Base-by-base conservation (phyloP, 208 protist species). In the Tritrichomonas foetus region DNA sequence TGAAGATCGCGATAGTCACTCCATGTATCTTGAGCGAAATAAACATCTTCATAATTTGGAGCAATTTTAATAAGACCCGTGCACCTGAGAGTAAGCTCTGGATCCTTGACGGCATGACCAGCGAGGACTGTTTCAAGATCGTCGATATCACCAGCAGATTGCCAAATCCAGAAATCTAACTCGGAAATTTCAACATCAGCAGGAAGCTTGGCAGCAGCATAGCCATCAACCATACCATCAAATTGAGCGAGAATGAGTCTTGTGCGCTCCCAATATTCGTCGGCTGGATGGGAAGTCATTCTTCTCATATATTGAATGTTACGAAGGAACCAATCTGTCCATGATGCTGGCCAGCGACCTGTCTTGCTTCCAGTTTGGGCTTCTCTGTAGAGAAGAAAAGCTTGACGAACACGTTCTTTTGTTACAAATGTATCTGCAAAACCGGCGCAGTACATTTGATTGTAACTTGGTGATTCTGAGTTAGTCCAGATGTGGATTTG, bases 11-110 rank as follows among this genome's bases (percentile, higher is more conserved):
- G 41, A 39, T 53, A 44, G 16, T 57, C 47, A 27, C 78, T 89
- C 78, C 78, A 89, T 57, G 78, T 89, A 47, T 89, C 78, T 49
- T 89, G 78, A 20, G 78, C 78, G 30, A 89, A 89, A n/a, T 89
- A 89, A 47, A 89, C 44, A 39, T 89, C 78, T 20, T 0, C 0
- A n/a, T 89, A 57, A 47, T 89, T 27, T 57, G 41, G 47, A 61
- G 47, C 16, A 27, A 89, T 44, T 16, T 89, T 89, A 33, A 89
- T 44, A 20, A 89, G 39, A 57, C 78, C 78, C 30, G 78, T 89
- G 47, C 78, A 89, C 14, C 39, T 25, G 16, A 39, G 2, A 27
- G 11, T 53, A 16, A 89, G 47, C 16, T 89, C 78, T 89, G 78
- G 78, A 5, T 89, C 78, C 0, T 33, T 14, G 20, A 30, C 2